Evolutionary conservation across 2,329 filamentous ascomycete species (phyloP).

Genomic region (Aspergillus sp.): DNA sequence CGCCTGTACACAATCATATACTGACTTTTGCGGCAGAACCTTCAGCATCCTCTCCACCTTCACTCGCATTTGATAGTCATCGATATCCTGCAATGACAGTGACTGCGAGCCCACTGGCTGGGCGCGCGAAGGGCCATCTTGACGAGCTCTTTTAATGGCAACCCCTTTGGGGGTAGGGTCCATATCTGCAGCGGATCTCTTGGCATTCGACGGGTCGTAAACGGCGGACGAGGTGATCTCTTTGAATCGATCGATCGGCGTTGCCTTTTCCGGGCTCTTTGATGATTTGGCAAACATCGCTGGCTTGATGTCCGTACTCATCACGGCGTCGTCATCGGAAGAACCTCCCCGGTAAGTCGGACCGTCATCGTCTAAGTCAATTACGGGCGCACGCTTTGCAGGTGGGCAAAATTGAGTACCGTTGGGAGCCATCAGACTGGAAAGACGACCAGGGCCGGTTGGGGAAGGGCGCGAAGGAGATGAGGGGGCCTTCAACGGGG

Average conservation of each 20-base stretch:
- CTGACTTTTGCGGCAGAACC: conserved; percentile 49
- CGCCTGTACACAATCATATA: conserved; percentile 51
- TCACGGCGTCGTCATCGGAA: conserved; percentile 58
- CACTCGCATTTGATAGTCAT: conserved; percentile 48
- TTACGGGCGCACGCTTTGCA: conserved; percentile 37
- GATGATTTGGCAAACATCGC: conserved; percentile 54
- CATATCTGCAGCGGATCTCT: conserved; percentile 46
- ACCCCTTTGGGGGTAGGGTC: conserved; percentile 40
- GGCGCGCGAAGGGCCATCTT: conserved; percentile 47
- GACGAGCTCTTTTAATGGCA: conserved; percentile 41
- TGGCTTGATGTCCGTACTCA: conserved; percentile 59
- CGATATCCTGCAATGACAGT: conserved; percentile 50
- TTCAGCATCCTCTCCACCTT: conserved; percentile 55
- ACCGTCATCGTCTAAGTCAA: conserved; percentile 56
- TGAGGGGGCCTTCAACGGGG: conserved; percentile 62
- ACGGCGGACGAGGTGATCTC: conserved; percentile 45
- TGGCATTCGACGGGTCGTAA: conserved; percentile 41
- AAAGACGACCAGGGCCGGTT: conserved; percentile 47
- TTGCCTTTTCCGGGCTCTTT: conserved; percentile 40
- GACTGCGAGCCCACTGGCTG: conserved; percentile 42
- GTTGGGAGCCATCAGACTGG: conserved; percentile 69
- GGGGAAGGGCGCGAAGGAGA: conserved; percentile 38
- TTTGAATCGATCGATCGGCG: conserved; percentile 43
- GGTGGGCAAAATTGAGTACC: conserved; percentile 69
- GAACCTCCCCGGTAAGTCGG: conserved; percentile 62